Base-by-base conservation (phyloP, 768 basidiomycete species). In the Astraeus odoratus region DNA sequence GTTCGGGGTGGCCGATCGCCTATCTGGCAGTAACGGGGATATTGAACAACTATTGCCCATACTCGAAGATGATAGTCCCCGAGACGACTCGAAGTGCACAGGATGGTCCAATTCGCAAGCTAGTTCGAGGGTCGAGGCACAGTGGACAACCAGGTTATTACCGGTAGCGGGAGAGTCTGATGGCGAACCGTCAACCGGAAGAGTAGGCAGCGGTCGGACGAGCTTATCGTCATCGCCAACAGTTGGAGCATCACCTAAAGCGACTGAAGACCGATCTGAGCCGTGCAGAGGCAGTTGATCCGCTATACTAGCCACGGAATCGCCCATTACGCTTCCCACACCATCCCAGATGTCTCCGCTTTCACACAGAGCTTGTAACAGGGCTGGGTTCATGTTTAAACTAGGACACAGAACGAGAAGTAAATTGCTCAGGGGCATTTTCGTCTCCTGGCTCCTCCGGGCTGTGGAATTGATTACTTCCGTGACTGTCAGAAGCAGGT, bases 341-440 rank as follows among this genome's bases (percentile, higher is more conserved):
- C 20, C 70, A 27, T 69, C 64, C 88, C 88, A 91, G 34, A 89
- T 76, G 18, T 65, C 73, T 44, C 78, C 72, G 8, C 75, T 74
- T 59, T 91, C 87, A 54, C 86, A 86, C 3, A 92, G 62, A 24
- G 82, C 75, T 50, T 83, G 75, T 53, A 92, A 63, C 22, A 91
- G 58, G 1, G 81, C 72, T 13, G 86, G 86, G 46, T 70, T 86
- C 78, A 93, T 83, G 57, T 76, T 80, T 57, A 93, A 63, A 58
- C 81, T 90, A 6, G 93, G 94, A 50, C 87, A 92, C 59, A 97
- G 82, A 40, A 95, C 84, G 26, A 94, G 68, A 39, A 94, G 68
- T 53, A 97, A 63, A 57, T 96, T 96, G 61, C 84, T 84, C 52
- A 96, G 64, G 2, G 91, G 89, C 93, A 97, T 97, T 67, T 89